These are phyloP conservation scores for Blumeriella jaapii DNA, from an alignment of 2,329 filamentous ascomycete species.

Conservation along the genomic window DNA sequence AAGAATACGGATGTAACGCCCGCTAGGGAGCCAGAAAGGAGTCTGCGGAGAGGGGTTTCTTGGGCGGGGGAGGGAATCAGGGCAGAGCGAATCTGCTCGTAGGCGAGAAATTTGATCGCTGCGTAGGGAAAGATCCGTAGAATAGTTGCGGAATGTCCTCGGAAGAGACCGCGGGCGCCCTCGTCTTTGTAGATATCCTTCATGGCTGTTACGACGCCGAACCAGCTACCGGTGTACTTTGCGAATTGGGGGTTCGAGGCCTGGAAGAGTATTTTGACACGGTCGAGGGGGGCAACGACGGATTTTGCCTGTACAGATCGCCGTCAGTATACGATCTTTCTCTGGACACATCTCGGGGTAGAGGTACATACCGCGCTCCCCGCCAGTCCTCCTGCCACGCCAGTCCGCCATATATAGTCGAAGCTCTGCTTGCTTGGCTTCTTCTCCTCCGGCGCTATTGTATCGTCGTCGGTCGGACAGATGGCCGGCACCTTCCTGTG, in stretches of 20 bases:
- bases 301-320: conserved; percentile 76
- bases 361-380: conserved; percentile 75
- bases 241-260: conserved; percentile 86
- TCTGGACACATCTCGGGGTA: conserved; percentile 1
- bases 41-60: conserved; percentile 70
- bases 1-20: conserved; percentile 90
- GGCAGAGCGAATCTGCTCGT: conserved; percentile 81
- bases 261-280: conserved; percentile 98
- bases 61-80: conserved; percentile 61
- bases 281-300: conserved; percentile 85
- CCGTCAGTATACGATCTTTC: conserved; percentile 8
- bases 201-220: conserved; percentile 71
- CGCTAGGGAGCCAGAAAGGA: conserved; percentile 61
- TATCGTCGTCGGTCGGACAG: conserved; percentile 40
- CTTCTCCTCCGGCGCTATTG: conserved; percentile 34
- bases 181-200: conserved; percentile 69
- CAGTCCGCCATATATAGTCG: conserved; percentile 76
- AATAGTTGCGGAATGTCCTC: conserved; percentile 88
- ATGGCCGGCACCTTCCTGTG: conserved; percentile 29
- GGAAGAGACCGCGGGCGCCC: conserved; percentile 68
- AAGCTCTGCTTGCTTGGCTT: conserved; percentile 56
- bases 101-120: conserved; percentile 94
- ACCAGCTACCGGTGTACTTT: conserved; percentile 86
- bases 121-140: conserved; percentile 95
- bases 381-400: conserved; percentile 77